These are phyloP conservation scores for Hordeum marinum DNA, from an alignment of 176 grass and related monocot genomes.

Conservation along the genomic window DNA sequence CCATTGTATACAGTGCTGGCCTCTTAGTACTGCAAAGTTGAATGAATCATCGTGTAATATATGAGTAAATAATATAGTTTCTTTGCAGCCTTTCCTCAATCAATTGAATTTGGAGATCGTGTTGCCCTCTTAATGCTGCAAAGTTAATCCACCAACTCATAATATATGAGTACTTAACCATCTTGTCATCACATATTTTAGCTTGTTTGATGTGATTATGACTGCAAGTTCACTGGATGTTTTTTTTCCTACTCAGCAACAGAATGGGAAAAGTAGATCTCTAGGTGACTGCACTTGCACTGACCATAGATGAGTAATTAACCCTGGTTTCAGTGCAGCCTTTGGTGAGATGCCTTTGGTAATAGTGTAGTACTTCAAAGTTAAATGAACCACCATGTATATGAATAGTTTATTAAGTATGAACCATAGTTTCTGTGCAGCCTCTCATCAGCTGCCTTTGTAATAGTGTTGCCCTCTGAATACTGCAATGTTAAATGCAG, in stretches of 20 bases:
- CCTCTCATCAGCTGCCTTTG: neutral
- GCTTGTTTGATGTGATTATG: neutral
- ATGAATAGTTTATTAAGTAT: neutral
- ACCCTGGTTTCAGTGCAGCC: too few relatives aligned
- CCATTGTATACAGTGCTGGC: neutral
- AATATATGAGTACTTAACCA: neutral
- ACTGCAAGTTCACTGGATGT: too few relatives aligned
- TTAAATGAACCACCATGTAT: neutral
- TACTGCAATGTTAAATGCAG: too few relatives aligned
- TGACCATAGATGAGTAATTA: neutral
- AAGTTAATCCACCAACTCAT: neutral
- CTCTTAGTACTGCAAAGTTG: neutral
- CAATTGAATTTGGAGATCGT: neutral
- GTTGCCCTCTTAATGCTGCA: neutral
- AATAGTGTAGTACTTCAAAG: too few relatives aligned
- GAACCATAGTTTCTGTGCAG: neutral
- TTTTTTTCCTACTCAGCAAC: neutral
- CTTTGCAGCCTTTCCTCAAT: neutral
- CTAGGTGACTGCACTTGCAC: neutral
- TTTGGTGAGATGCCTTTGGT: too few relatives aligned
- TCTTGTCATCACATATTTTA: neutral
- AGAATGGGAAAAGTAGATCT: neutral
- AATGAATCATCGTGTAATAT: neutral
- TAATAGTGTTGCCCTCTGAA: neutral
- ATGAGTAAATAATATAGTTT: neutral